These are phyloP conservation scores for Psilocybe cubensis DNA, from an alignment of 768 basidiomycete species.

Conservation along the genomic window DNA sequence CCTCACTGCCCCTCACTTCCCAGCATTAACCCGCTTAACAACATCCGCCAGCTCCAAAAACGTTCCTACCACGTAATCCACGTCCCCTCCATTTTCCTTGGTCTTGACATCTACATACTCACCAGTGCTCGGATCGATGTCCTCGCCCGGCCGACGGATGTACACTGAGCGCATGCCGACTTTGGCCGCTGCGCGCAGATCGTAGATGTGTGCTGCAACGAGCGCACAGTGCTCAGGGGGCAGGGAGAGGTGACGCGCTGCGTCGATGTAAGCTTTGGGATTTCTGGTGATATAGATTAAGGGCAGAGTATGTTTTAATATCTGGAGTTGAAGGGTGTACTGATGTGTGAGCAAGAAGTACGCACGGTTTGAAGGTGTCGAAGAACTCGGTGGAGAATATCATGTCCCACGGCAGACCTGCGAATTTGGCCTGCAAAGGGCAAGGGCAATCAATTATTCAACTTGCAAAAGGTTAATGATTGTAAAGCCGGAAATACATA, in stretches of 20 bases:
- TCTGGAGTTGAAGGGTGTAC: no score
- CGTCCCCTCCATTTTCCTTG: constrained; percentile 58
- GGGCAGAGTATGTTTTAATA: neutral
- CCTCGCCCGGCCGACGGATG: constrained; percentile 54
- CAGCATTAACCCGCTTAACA: neutral
- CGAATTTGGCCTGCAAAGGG: constrained; percentile 56
- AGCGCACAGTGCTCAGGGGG: constrained; percentile 57
- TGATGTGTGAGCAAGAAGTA: neutral
- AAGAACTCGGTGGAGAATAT: constrained; percentile 68
- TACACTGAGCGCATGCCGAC: constrained; percentile 65
- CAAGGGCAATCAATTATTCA: neutral
- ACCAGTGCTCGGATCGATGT: constrained; percentile 16
- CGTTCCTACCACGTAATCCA: constrained; percentile 58
- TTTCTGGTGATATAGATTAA: constrained; percentile 45
- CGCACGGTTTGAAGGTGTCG: constrained; percentile 65
- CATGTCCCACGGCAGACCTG: constrained; percentile 65
- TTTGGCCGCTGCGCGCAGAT: constrained; percentile 54
- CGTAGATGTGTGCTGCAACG: constrained; percentile 66
- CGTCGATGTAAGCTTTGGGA: constrained; percentile 53
- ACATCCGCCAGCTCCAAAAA: constrained; percentile 51
- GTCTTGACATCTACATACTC: constrained; percentile 48
- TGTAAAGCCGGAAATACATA: neutral
- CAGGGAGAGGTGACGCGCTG: constrained; percentile 51
- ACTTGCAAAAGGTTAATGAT: neutral
- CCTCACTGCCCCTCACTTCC: constrained; percentile 49